Evolutionary conservation across 2,329 filamentous ascomycete genomes (phyloP).

Genomic region (Ophiosphaerella narmari): DNA sequence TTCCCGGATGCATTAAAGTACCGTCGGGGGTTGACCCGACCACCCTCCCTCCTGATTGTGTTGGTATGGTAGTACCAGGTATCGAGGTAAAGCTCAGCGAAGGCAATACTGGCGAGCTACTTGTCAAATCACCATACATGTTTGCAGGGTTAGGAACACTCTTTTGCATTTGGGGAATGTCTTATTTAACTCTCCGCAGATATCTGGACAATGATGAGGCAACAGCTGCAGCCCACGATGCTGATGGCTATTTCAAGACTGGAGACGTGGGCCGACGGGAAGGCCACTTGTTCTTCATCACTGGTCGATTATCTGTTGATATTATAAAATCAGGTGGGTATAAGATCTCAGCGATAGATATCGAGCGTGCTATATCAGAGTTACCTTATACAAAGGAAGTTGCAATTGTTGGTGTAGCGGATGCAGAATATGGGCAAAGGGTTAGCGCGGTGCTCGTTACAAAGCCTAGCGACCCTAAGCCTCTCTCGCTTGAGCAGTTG

Average conservation of each 20-base stretch:
- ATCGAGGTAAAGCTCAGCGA: conserved; percentile 49
- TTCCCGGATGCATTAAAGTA: conserved; percentile 51
- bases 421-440: conserved; percentile 60
- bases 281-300: conserved; percentile 56
- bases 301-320: conserved; percentile 58
- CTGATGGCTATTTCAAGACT: conserved; percentile 56
- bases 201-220: conserved; percentile 49
- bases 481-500: conserved; percentile 26
- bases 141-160: neutral
- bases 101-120: conserved; percentile 56
- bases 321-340: conserved; percentile 62
- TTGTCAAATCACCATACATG: conserved; percentile 42
- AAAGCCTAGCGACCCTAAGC: conserved; percentile 34
- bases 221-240: conserved; percentile 52
- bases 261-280: conserved; percentile 50
- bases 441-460: conserved; percentile 57
- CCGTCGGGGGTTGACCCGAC: conserved; percentile 33
- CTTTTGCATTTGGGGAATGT: too few relatives aligned
- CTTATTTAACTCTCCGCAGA: conserved; percentile 15
- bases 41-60: conserved; percentile 33
- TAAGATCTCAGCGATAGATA: conserved; percentile 60
- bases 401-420: conserved; percentile 57
- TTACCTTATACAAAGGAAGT: conserved; percentile 57
- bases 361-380: conserved; percentile 58
- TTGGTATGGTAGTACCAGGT: conserved; percentile 44